Evolutionary conservation across 2,329 filamentous ascomycete species (phyloP).

Genomic region (Paraphaeosphaeria minitans): DNA sequence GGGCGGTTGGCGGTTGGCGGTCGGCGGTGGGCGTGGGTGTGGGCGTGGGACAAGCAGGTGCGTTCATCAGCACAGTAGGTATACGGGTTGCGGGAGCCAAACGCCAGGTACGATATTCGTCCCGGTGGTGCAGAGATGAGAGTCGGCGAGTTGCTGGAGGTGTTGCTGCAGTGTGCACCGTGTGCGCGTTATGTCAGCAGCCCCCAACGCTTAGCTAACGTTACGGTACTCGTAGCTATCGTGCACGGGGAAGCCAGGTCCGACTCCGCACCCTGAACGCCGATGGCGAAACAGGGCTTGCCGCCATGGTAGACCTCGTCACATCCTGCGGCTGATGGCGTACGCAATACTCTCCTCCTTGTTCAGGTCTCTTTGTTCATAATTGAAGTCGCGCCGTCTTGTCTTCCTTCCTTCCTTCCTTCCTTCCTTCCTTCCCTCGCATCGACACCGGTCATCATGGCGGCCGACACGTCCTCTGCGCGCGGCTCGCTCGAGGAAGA

Average conservation of each 20-base stretch:
- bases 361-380: slow-evolving; percentile 10
- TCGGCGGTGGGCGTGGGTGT: too few species aligned
- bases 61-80: neutral
- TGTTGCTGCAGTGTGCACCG: neutral
- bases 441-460: neutral
- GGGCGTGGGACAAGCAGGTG: neutral
- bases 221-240: slow-evolving; percentile 6
- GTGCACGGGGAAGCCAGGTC: neutral
- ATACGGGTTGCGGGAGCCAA: neutral
- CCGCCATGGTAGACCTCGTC: slow-evolving; percentile 1
- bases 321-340: slow-evolving; percentile 5
- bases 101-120: neutral
- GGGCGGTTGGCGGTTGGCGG: neutral
- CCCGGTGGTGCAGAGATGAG: neutral
- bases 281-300: slow-evolving; percentile 9
- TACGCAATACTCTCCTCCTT: slow-evolving; percentile 3
- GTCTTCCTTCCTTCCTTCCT: neutral
- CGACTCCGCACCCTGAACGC: neutral
- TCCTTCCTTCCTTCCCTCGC: neutral
- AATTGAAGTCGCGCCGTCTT: neutral
- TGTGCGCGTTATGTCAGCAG: slow-evolving; percentile 5
- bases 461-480: neutral
- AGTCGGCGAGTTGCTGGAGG: neutral
- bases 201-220: neutral
- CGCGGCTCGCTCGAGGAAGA: slow-evolving; percentile 8